Base-by-base conservation (phyloP, 192 early-diverging fungal species). In the Linderina pennispora region DNA sequence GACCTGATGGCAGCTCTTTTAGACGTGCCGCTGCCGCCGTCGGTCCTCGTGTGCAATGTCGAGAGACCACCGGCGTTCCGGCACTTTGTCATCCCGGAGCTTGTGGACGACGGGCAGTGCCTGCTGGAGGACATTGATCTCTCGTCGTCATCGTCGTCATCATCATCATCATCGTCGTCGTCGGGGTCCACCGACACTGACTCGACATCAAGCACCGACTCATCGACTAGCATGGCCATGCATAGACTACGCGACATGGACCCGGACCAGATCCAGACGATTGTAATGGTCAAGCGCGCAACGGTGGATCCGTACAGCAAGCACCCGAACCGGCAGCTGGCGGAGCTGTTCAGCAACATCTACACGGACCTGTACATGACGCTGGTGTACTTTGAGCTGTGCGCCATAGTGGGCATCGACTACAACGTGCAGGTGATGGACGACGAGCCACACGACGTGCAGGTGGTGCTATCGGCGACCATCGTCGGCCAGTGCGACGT, bases 261-360 rank as follows among this genome's bases (percentile, higher is more conserved):
- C n/a, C 46, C 42, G n/a, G 45, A 58, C 20, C 55, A 40, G 40
- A 67, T 61, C 32, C 73, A 79, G 45, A 62, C 75, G 38, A 66
- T 88, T 20, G 76, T 75, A 3, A 75, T 81, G 47, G 67, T 86
- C 36, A 83, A 78, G 50, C 80, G 85, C 21, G 74, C 62, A 3
- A 51, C 63, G 16, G 80, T 88, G 40, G 72, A 65, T 21, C 55
- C 61, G 17, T 53, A 53, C 18, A 63, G 75, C 4, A 80, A 87
- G 43, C 85, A 87, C 55, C 85, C 86, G 11, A 90, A 85, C 46
- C 73, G 80, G 7, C 83, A 86, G 36, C 73, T 90, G 0, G 82
- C 86, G 2, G 63, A 58, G 9, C 43, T 90, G 22, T 84, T 89
- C 59, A 75, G 75, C 40, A 46, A 62, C 8, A 54, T 86, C 8